Evolutionary conservation across 768 basidiomycete species (phyloP), one percentile per base, ranked within the genome.

Genomic region (Hygrophoropsis aurantiaca): DNA sequence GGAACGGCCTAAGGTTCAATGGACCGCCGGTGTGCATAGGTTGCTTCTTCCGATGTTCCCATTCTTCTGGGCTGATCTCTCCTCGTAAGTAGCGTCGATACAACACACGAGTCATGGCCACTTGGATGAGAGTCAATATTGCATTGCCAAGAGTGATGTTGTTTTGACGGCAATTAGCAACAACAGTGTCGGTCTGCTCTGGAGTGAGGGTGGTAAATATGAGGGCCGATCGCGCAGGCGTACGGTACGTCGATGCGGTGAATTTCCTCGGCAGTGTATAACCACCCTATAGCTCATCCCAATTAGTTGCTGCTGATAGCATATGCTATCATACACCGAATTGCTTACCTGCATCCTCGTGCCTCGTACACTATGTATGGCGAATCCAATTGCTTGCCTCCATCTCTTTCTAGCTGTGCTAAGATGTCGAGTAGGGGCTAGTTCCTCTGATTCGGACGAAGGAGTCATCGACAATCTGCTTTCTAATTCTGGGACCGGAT

Each of bases 81-180:
- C 80, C 80, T 4, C 66, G 67, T 11, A 76, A 52, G 49, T 74
- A 78, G 27, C 65, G 69, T 21, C 71, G 67, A 38, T 75, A 74
- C 11, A 83, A 68, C 7, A 81, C 53, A 1, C 81, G 76, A 5
- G 80, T 68, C 43, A 78, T 61, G 0, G 75, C 80, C 9, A 81
- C 65, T 55, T 84, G 82, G 2, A 66, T 73, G 18, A 83, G 65
- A 3, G 77, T 65, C 2, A 77, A 70, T 32, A 70, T 72, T 4
- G 69, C 78, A 37, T 73, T 72, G 1, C 81, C 81, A 32, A 83
- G 76, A 0, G 81, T 80, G 19, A 82, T 25, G 1, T 58, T 53
- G 16, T 75, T 57, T 27, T 58, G 54, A 36, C 73, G 73, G 51
- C 80, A 81, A 25, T 60, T 69, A 15, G 49, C 39, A 1, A 69